Percentiles rank a stretch among this genome's conserved stretches.
Evolutionary conservation across 2,329 filamentous ascomycete genomes (phyloP).

Genomic region (Sporothrix inflata): DNA sequence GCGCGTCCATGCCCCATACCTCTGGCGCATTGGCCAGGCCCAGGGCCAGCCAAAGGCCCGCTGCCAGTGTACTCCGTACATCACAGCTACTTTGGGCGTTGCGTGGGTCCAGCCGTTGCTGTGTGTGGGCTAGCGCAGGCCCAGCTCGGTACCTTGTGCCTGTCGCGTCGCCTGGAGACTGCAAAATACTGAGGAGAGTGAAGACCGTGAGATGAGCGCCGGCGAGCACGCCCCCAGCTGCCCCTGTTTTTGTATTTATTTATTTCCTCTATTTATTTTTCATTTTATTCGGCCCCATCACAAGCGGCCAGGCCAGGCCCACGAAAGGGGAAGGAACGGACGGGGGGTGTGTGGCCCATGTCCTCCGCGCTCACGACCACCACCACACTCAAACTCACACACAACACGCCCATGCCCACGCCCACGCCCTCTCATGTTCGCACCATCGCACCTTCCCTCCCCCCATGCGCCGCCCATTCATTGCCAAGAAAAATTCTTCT

Average conservation of each 20-base stretch:
- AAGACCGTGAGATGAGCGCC: background rate
- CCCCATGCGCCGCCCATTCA: constrained; percentile 12
- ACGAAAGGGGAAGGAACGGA: constrained; percentile 22
- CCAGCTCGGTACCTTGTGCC: constrained; percentile 3
- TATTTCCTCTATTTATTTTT: constrained; percentile 18
- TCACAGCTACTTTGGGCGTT: background rate
- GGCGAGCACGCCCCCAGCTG: background rate
- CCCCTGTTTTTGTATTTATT: constrained; percentile 6
- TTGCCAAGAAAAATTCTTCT: constrained; percentile 24
- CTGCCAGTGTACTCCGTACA: constrained; percentile 2
- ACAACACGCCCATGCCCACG: background rate
- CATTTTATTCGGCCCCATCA: constrained; percentile 25
- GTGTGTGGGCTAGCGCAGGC: constrained; percentile 23
- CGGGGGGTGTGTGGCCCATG: constrained; percentile 6
- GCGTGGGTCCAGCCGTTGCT: constrained; percentile 28
- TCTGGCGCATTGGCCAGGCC: background rate
- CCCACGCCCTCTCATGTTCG: too few species aligned
- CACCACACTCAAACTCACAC: constrained; percentile 3
- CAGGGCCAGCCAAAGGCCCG: too few species aligned
- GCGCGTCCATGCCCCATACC: constrained; percentile 10
- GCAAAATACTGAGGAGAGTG: background rate
- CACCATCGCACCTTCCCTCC: constrained; percentile 7
- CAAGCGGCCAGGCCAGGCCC: constrained; percentile 12
- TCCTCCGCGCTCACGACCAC: background rate
- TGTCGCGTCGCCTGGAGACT: constrained; percentile 23